Evolutionary conservation across 2,329 filamentous ascomycete species (phyloP).

Genomic region (Neoarthrinium moseri): DNA sequence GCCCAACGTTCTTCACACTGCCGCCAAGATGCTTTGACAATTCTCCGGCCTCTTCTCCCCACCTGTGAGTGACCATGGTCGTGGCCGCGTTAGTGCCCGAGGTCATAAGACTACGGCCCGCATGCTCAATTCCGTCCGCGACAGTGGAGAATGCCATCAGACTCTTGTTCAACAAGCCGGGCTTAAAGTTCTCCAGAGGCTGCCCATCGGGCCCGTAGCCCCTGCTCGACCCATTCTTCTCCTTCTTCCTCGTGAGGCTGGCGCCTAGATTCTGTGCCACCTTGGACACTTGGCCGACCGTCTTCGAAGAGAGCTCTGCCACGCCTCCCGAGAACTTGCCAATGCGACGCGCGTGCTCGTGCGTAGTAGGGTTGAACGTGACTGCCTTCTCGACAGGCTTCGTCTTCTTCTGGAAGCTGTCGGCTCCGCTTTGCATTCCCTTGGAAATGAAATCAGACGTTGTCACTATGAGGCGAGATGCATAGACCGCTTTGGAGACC

Average conservation of each 20-base stretch:
- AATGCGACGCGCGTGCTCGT: conserved; percentile 82
- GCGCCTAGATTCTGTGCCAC: conserved; percentile 91
- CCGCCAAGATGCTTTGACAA: conserved; percentile 75
- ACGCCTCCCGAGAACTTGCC: conserved; percentile 82
- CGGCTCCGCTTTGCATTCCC: conserved; percentile 73
- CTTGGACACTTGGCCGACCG: conserved; percentile 78
- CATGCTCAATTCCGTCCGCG: conserved; percentile 88
- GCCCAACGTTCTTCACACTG: conserved; percentile 91
- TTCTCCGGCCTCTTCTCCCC: conserved; percentile 80
- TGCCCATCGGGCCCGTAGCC: conserved; percentile 71
- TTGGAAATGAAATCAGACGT: conserved; percentile 78
- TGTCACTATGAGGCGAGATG: conserved; percentile 89
- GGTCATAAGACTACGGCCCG: conserved; percentile 73
- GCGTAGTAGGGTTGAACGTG: conserved; percentile 83
- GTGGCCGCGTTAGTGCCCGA: conserved; percentile 77
- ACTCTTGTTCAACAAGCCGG: conserved; percentile 90
- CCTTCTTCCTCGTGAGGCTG: conserved; percentile 57
- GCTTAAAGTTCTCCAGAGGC: conserved; percentile 69
- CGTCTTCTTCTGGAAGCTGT: conserved; percentile 76
- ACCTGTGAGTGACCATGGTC: conserved; percentile 84
- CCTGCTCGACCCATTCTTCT: conserved; percentile 50
- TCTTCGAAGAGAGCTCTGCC: conserved; percentile 78
- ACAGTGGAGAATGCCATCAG: conserved; percentile 96
- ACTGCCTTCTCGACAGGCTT: conserved; percentile 78
- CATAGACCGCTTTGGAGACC: conserved; percentile 82